Percentiles rank a stretch among this genome's conserved stretches.
Conservation (phyloP, 768 basidiomycete species). For the Termitomyces sp. region DNA sequence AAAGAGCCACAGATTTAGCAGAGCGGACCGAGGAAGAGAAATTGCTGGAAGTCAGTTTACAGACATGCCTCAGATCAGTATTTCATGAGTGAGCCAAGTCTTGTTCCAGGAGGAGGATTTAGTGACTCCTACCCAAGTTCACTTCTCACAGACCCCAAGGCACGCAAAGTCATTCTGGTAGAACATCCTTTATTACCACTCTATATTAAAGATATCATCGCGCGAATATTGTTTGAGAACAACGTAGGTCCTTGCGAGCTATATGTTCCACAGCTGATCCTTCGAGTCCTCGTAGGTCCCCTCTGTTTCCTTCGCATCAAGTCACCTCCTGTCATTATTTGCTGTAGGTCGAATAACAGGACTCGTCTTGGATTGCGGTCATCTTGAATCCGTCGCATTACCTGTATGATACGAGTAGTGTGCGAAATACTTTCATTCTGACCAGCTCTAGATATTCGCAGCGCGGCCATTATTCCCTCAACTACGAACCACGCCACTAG, state of each 20-base stretch:
- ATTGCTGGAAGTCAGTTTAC: constrained; percentile 63
- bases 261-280: not conserved
- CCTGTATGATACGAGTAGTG: constrained; percentile 55
- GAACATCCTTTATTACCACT: constrained; percentile 87
- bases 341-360: constrained; percentile 89
- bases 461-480: constrained; percentile 83
- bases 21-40: constrained; percentile 71
- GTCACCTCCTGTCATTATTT: constrained; percentile 79
- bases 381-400: constrained; percentile 82
- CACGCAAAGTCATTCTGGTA: constrained; percentile 88
- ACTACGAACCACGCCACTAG: constrained; percentile 79
- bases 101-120: not conserved
- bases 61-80: constrained; percentile 65
- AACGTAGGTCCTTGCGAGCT: constrained; percentile 45
- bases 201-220: constrained; percentile 84
- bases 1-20: constrained; percentile 42
- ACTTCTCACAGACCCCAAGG: constrained; percentile 89
- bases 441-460: constrained; percentile 66
- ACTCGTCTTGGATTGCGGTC: constrained; percentile 88
- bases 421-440: not conserved
- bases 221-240: constrained; percentile 84
- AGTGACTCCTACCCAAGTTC: constrained; percentile 46
- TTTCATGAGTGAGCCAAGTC: constrained; percentile 70
- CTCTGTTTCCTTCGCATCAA: constrained; percentile 88
- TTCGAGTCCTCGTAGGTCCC: constrained; percentile 57